phyloP scores from a whole-genome alignment of 2,329 filamentous ascomycete species.

The Fusarium penzigii region DNA sequence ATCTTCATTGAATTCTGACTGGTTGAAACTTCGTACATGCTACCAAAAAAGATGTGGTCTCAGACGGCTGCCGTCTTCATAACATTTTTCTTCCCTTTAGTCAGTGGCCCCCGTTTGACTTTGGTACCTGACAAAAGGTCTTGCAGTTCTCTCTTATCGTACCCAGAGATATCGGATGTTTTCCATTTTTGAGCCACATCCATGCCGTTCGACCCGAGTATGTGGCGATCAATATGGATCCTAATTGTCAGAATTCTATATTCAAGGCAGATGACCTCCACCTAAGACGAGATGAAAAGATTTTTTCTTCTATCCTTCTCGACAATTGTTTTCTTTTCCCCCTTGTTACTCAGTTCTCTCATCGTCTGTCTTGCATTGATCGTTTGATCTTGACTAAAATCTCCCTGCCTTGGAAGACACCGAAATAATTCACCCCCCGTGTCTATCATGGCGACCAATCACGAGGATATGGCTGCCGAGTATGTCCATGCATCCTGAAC shows the following conservation, averaged over 20 bases:
- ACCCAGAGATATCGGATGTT: constrained; percentile 14
- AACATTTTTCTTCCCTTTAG: background rate
- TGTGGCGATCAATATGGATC: constrained; percentile 3
- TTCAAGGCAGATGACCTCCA: background rate
- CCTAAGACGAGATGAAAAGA: background rate
- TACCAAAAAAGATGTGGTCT: background rate
- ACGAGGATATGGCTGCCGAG: constrained; percentile 36
- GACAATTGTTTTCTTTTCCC: constrained; percentile 3
- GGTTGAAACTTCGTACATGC: background rate
- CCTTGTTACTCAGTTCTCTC: background rate
- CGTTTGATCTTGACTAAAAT: constrained; percentile 8
- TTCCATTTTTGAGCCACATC: constrained; percentile 16
- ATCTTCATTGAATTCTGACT: too few species aligned
- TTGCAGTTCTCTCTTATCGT: background rate
- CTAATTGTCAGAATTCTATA: too few species aligned
- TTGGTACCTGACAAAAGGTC: constrained; percentile 16
- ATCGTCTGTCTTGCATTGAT: background rate
- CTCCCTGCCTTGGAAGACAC: background rate
- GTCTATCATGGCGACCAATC: constrained; percentile 33
- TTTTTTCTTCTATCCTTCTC: constrained; percentile 1
- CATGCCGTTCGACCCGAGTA: background rate
- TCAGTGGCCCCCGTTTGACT: background rate
- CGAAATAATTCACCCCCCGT: too few species aligned
- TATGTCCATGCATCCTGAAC: constrained; percentile 20
- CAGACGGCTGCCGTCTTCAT: constrained; percentile 1